phyloP scores from a whole-genome alignment of 2,329 filamentous ascomycete species.

The Pseudogymnoascus sp. region DNA sequence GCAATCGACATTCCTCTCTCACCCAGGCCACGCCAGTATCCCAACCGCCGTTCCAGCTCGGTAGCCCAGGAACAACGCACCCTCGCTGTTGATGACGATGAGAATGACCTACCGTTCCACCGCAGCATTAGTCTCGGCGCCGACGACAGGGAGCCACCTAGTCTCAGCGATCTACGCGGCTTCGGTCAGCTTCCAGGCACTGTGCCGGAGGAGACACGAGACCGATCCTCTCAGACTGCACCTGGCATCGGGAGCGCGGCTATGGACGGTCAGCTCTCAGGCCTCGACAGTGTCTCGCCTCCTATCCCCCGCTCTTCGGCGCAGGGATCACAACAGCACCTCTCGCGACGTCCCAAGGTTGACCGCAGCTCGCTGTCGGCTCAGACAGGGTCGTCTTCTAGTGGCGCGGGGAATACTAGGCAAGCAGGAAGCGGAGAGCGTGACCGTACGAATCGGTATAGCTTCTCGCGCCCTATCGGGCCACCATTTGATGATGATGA shows the following conservation, averaged over 20 bases:
- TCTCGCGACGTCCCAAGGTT: slow-evolving; percentile 20
- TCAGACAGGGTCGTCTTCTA: slow-evolving; percentile 28
- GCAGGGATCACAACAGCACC: not conserved
- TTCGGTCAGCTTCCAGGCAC: slow-evolving; percentile 33
- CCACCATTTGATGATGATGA: slow-evolving; percentile 48
- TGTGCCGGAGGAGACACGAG: slow-evolving; percentile 30
- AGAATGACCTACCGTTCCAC: slow-evolving; percentile 51
- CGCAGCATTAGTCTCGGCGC: slow-evolving; percentile 61
- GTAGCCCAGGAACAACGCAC: slow-evolving; percentile 55
- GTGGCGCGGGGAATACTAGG: slow-evolving; percentile 21
- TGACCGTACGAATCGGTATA: slow-evolving; percentile 33
- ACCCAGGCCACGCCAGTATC: slow-evolving; percentile 47
- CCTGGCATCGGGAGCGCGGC: not conserved
- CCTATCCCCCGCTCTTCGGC: not conserved
- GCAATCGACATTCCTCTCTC: slow-evolving; percentile 69
- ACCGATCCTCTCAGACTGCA: slow-evolving; percentile 27
- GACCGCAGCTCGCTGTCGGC: slow-evolving; percentile 14
- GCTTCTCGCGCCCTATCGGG: slow-evolving; percentile 34
- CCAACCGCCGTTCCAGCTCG: slow-evolving; percentile 58
- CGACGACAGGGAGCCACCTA: slow-evolving; percentile 55
- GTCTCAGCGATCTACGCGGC: slow-evolving; percentile 54
- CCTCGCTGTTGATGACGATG: slow-evolving; percentile 49
- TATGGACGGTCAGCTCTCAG: not conserved
- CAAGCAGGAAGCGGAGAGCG: slow-evolving; percentile 27
- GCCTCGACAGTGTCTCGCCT: not conserved